Evolutionary conservation across 352 stramenopile species (phyloP).

Genomic region (Phytophthora citricola): DNA sequence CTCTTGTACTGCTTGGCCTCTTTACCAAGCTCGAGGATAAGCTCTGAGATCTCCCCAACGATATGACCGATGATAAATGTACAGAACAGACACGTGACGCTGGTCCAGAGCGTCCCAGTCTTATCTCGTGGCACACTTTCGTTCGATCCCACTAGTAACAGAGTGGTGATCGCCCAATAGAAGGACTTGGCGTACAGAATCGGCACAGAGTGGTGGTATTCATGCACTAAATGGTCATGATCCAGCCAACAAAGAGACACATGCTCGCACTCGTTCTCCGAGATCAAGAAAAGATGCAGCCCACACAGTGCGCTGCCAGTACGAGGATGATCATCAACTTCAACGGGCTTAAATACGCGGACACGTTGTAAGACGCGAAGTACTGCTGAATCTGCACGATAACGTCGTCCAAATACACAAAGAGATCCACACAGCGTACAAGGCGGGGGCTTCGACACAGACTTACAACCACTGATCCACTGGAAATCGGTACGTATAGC

Average conservation of each 20-base stretch:
- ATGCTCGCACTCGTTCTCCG: constrained; percentile 57
- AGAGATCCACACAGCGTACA: constrained; percentile 61
- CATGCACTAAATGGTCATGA: constrained; percentile 69
- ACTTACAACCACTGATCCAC: constrained; percentile 35
- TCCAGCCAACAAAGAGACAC: constrained; percentile 63
- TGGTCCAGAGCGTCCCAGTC: constrained; percentile 64
- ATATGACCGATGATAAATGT: constrained; percentile 84
- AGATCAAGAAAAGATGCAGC: constrained; percentile 81
- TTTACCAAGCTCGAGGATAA: constrained; percentile 83
- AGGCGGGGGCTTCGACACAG: constrained; percentile 66
- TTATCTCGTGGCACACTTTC: constrained; percentile 61
- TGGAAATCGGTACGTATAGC: constrained; percentile 39
- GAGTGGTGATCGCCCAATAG: constrained; percentile 76
- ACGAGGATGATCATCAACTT: constrained; percentile 77
- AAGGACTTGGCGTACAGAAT: constrained; percentile 72
- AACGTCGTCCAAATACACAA: constrained; percentile 60
- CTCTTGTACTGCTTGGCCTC: constrained; percentile 75
- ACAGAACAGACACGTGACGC: constrained; percentile 59
- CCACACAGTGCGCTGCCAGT: constrained; percentile 59
- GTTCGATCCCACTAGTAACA: constrained; percentile 64
- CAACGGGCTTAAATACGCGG: constrained; percentile 68
- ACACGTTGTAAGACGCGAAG: constrained; percentile 72
- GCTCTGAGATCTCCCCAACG: constrained; percentile 76
- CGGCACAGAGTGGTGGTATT: constrained; percentile 59
- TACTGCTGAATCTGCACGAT: constrained; percentile 76